Evolutionary conservation across 2,329 filamentous ascomycete genomes (phyloP).

Genomic region (Chaetothyriales sp.): DNA sequence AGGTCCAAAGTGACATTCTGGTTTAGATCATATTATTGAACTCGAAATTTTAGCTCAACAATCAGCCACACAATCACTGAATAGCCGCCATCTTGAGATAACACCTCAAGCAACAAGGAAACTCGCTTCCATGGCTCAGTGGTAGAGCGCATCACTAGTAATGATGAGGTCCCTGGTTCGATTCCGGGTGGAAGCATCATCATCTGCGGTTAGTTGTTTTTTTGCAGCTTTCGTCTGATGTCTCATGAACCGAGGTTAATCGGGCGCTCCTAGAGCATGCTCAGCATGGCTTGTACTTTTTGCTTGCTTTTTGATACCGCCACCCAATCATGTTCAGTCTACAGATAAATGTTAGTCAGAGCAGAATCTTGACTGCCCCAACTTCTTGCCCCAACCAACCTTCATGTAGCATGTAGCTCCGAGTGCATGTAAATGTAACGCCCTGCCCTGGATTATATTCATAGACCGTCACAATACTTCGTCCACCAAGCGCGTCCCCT

Average conservation of each 20-base stretch:
- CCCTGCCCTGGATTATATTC: too few relatives aligned
- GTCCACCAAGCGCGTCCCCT: neutral
- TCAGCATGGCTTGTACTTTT: neutral
- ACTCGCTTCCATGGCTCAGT: conserved; percentile 1
- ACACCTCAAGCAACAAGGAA: neutral
- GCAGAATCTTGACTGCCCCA: neutral
- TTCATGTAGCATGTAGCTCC: too few relatives aligned
- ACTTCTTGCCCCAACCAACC: neutral
- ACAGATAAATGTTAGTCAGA: neutral
- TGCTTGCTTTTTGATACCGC: neutral
- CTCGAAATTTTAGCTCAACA: neutral
- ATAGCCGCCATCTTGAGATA: neutral
- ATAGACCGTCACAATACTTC: too few relatives aligned
- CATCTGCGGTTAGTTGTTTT: neutral
- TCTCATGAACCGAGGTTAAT: too few relatives aligned
- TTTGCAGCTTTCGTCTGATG: neutral
- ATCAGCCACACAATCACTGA: neutral
- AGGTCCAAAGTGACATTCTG: too few relatives aligned
- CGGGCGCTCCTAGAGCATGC: too few relatives aligned
- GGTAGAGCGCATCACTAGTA: conserved; percentile 2
- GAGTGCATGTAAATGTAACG: too few relatives aligned
- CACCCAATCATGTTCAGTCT: neutral
- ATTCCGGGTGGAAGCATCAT: conserved; percentile 1
- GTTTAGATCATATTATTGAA: neutral
- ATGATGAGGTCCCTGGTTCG: conserved; percentile 2